These are phyloP conservation scores for Puccinia novopanici DNA, from an alignment of 1,284 basidiomycete genomes.

Conservation along the genomic window DNA sequence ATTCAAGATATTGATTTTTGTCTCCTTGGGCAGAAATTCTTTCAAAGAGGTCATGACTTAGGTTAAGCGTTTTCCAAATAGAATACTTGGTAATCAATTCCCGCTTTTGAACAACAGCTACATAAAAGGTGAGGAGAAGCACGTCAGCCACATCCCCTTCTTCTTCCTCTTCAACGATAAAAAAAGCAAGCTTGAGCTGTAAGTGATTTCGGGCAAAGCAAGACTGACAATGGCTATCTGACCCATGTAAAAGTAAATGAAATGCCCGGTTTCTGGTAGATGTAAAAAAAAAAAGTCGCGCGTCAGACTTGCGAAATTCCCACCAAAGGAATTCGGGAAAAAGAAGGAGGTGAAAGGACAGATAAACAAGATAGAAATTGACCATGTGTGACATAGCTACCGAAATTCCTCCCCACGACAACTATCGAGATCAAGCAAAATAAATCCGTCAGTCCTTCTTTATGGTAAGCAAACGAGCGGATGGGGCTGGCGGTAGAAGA, in stretches of 20 bases:
- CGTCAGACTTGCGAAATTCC: not conserved
- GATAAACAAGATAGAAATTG: not conserved
- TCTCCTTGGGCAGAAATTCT: not conserved
- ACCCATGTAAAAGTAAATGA: conserved; percentile 51
- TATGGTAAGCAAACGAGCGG: not conserved
- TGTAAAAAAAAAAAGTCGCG: not conserved
- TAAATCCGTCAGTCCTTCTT: not conserved
- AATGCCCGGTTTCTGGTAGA: conserved; percentile 45
- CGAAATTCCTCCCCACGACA: conserved; percentile 40
- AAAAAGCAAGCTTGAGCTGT: not conserved
- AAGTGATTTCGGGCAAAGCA: not conserved
- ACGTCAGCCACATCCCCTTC: not conserved
- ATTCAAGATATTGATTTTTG: not conserved
- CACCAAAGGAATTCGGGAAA: not conserved
- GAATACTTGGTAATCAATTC: conserved; percentile 9
- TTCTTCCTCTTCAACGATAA: too few relatives aligned
- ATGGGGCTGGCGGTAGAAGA: not conserved
- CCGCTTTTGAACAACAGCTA: conserved; percentile 44
- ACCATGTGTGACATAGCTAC: conserved; percentile 50
- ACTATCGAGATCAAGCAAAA: conserved; percentile 8
- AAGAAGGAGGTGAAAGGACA: not conserved
- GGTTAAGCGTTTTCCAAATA: not conserved
- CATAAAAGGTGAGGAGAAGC: not conserved
- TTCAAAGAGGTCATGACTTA: not conserved
- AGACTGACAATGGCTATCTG: conserved; percentile 44